A percentile compares a stretch with the other conserved stretches of the same genome.
Evolutionary conservation across 2,329 filamentous ascomycete species (phyloP).

Genomic region (Fusarium falciforme): DNA sequence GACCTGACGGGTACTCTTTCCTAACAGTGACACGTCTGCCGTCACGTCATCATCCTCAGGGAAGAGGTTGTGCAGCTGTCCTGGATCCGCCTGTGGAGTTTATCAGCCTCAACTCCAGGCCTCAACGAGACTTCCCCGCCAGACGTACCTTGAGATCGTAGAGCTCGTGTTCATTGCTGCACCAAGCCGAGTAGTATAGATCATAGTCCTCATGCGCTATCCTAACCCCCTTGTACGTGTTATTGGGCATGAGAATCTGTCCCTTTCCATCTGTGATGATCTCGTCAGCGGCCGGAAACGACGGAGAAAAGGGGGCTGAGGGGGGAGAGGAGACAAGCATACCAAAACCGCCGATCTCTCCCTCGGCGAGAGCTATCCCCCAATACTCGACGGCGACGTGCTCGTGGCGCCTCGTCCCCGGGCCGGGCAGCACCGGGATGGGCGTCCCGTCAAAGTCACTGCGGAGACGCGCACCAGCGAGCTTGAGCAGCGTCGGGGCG

Average conservation of each 20-base stretch:
- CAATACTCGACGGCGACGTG: conserved; percentile 70
- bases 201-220: conserved; percentile 66
- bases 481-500: conserved; percentile 67
- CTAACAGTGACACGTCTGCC: conserved; percentile 26
- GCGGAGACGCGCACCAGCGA: conserved; percentile 54
- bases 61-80: conserved; percentile 61
- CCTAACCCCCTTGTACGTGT: conserved; percentile 72
- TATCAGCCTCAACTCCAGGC: background rate
- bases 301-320: background rate
- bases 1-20: conserved; percentile 50
- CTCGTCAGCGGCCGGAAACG: conserved; percentile 4
- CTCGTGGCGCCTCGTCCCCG: conserved; percentile 54
- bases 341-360: conserved; percentile 45
- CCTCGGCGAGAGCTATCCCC: conserved; percentile 57
- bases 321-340: background rate
- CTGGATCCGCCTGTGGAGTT: conserved; percentile 59
- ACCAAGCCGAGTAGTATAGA: conserved; percentile 76
- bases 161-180: conserved; percentile 73
- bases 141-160: conserved; percentile 66
- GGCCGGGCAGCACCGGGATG: conserved; percentile 55
- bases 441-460: conserved; percentile 68
- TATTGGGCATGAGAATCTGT: conserved; percentile 48
- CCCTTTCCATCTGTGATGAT: conserved; percentile 34
- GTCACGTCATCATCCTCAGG: background rate
- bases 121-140: too few relatives aligned